Base-by-base conservation (phyloP, 2,329 filamentous ascomycete genomes). In the Botrytis hyacinthi region DNA sequence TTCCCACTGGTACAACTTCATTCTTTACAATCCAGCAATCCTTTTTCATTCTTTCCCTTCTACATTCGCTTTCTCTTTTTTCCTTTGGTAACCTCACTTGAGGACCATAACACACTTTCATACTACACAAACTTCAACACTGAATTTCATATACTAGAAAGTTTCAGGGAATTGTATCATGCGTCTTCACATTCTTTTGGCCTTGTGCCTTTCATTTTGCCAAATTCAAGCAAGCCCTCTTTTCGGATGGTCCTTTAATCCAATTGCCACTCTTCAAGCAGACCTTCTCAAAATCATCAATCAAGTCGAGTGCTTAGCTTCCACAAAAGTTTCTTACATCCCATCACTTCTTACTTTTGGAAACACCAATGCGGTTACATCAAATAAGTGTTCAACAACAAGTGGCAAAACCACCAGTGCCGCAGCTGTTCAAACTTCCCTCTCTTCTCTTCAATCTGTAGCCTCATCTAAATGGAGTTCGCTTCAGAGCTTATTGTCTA, bases 391-490 rank as follows among this genome's bases (percentile, higher is more conserved):
- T n/a, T 71, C 57, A 40, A 22, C 60, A 54, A 20, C 54, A 18
- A n/a, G 14, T 26, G 29, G n/a, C 26, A 63, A 40, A 40, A 32
- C 59, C 6, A 29, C 54, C 26, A 37, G 26, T 20, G 18, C n/a
- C 62, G 29, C 18, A n/a, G 68, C 51, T 22, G 20, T 32, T 14
- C 42, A 59, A 46, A 42, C 51, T 22, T 61, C 68, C 10, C 22
- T 70, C 37, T 62, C 54, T 37, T 70, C 68, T 46, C 57, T 70
- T 32, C 68, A 62, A 62, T 70, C 68, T 8, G 57, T 44, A 46
- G 68, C 68, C 35, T 29, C 16, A 46, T 62, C 68, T 10, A 70
- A 61, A 63, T 70, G 68, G 68, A 70, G 68, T 29, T 70, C 68
- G 40, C 57, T 70, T 35, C 68, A 70, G 22, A 46, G 54, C 35